Percentiles rank a stretch among this genome's conserved stretches.
phyloP scores from a whole-genome alignment of 2,329 filamentous ascomycete genomes.

The Lojkania enalia region DNA sequence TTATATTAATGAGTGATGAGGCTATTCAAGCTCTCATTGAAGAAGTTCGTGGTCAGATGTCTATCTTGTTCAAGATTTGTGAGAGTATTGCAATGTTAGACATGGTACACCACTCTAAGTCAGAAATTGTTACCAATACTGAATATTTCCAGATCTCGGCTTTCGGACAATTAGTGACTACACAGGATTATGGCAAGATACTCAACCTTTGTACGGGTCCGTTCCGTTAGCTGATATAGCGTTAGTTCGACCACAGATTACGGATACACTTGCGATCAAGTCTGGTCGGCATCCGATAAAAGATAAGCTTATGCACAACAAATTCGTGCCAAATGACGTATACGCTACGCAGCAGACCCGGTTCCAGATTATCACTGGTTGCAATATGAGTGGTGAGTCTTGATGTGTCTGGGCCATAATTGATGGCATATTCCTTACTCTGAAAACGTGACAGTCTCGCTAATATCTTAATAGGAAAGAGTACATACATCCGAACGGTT shows the following conservation, averaged over 20 bases:
- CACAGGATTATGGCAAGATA: constrained; percentile 58
- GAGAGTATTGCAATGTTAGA: constrained; percentile 87
- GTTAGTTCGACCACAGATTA: constrained; percentile 66
- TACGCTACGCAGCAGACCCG: constrained; percentile 79
- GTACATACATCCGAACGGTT: constrained; percentile 86
- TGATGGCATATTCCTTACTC: not conserved
- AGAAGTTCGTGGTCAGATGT: constrained; percentile 71
- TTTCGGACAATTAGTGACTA: constrained; percentile 65
- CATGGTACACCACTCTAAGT: constrained; percentile 73
- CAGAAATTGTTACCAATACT: constrained; percentile 4
- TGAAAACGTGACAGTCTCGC: not conserved
- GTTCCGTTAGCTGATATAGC: constrained; percentile 8
- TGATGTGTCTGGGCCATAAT: constrained; percentile 38
- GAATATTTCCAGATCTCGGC: constrained; percentile 27
- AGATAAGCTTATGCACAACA: constrained; percentile 69
- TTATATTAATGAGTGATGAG: constrained; percentile 78
- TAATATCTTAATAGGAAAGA: constrained; percentile 60
- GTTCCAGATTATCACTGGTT: constrained; percentile 92
- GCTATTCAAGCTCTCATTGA: constrained; percentile 72
- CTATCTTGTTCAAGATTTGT: constrained; percentile 77
- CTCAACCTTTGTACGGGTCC: not conserved
- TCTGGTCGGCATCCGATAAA: constrained; percentile 76
- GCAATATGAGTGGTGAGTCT: constrained; percentile 80
- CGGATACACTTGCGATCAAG: constrained; percentile 70
- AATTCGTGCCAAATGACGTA: constrained; percentile 86